A percentile compares a stretch with the other conserved stretches of the same genome.
phyloP scores from a whole-genome alignment of 2,329 filamentous ascomycete species.

The Trichoderma aggressivum region DNA sequence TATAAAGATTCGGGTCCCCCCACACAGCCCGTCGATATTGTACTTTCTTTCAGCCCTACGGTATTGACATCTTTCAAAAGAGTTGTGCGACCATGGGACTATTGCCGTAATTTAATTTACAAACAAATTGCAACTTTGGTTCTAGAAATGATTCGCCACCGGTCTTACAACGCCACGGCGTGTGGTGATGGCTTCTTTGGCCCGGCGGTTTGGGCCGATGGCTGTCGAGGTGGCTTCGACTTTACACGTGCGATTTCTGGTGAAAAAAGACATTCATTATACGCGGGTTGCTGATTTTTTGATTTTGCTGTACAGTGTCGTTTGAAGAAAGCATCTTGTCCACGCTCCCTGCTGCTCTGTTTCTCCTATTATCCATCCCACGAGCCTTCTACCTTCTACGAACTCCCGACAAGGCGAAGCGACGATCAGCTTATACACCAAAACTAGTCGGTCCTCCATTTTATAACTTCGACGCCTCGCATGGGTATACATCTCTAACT shows the following conservation, averaged over 20 bases:
- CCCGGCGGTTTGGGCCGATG: slow-evolving; percentile 28
- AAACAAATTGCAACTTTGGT: not conserved
- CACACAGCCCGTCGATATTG: not conserved
- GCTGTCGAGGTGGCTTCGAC: slow-evolving; percentile 33
- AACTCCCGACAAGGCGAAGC: slow-evolving; percentile 26
- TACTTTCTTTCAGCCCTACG: not conserved
- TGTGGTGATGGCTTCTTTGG: slow-evolving; percentile 32
- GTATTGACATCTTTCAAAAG: not conserved
- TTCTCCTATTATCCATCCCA: slow-evolving; percentile 25
- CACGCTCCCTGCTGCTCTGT: slow-evolving; percentile 26
- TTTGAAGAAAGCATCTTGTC: slow-evolving; percentile 32
- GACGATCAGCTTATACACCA: slow-evolving; percentile 27
- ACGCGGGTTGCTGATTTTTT: slow-evolving; percentile 16
- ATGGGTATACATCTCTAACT: not conserved
- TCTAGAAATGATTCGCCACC: slow-evolving; percentile 6
- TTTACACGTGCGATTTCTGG: slow-evolving; percentile 27
- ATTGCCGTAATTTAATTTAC: not conserved
- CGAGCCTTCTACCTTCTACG: slow-evolving; percentile 27
- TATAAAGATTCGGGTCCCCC: not conserved
- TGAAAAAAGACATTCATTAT: too few relatives aligned
- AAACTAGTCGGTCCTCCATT: slow-evolving; percentile 26
- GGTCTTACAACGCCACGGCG: slow-evolving; percentile 16
- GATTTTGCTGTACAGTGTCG: slow-evolving; percentile 22
- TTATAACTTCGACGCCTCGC: not conserved
- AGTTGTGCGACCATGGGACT: not conserved